phyloP scores from a whole-genome alignment of 768 basidiomycete species.

The Auriscalpium microsporum region DNA sequence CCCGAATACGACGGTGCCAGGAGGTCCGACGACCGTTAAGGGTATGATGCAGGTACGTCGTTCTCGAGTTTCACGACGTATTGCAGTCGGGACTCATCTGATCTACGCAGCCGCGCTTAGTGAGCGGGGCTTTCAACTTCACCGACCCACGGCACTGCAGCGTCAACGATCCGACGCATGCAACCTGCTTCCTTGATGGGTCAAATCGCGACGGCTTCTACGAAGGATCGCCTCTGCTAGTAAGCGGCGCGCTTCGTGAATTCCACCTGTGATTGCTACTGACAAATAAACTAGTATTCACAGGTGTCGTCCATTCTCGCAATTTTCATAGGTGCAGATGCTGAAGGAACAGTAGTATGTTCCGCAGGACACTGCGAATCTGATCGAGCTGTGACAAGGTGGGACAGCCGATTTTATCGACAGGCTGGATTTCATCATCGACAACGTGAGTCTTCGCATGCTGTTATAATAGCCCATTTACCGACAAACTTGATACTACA shows the following conservation, averaged over 20 bases:
- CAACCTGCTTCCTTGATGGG: slow-evolving; percentile 54
- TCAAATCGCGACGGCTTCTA: slow-evolving; percentile 54
- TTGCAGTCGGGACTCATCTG: neutral
- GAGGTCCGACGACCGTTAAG: slow-evolving; percentile 29
- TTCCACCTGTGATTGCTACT: too few species aligned
- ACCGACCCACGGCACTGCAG: slow-evolving; percentile 65
- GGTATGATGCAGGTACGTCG: slow-evolving; percentile 53
- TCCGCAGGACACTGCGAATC: slow-evolving; percentile 55
- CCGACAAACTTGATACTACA: slow-evolving; percentile 14
- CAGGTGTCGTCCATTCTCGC: too few species aligned
- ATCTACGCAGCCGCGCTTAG: slow-evolving; percentile 39
- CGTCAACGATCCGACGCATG: slow-evolving; percentile 45
- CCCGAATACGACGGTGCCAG: slow-evolving; percentile 43
- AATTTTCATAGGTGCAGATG: neutral
- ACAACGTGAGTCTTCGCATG: slow-evolving; percentile 28
- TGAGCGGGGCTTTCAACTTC: slow-evolving; percentile 50
- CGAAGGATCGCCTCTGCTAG: slow-evolving; percentile 54
- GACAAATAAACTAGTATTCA: too few species aligned
- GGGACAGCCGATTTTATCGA: slow-evolving; percentile 45
- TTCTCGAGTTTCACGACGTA: neutral
- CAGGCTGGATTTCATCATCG: slow-evolving; percentile 50
- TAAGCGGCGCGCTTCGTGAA: slow-evolving; percentile 21
- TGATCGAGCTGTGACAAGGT: slow-evolving; percentile 56
- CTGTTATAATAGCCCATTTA: neutral
- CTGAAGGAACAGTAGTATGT: slow-evolving; percentile 35